A percentile compares a stretch with the other conserved stretches of the same genome.
Conservation (phyloP, 495 filamentous ascomycete species). For the Penicillium egyptiacum region DNA sequence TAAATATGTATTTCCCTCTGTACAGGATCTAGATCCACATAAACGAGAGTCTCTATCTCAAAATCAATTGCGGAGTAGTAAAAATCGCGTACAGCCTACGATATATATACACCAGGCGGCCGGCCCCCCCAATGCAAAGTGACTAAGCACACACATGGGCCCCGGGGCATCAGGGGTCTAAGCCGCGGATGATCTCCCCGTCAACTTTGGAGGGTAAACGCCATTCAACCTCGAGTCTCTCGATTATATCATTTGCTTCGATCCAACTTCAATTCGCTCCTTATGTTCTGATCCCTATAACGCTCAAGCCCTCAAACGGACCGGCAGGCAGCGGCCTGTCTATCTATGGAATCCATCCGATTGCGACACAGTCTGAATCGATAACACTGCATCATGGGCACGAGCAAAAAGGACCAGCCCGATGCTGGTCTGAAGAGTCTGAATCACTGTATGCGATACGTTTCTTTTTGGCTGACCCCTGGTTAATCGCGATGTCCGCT, state of each 20-base stretch:
- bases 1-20: not conserved
- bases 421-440: constrained; percentile 73
- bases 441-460: constrained; percentile 66
- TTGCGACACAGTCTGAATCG: constrained; percentile 18
- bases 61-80: not conserved
- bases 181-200: constrained; percentile 9
- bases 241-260: constrained; percentile 2
- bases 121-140: not conserved
- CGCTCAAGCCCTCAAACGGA: constrained; percentile 14
- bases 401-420: constrained; percentile 42
- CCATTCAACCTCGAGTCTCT: not conserved
- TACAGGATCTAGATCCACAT: not conserved
- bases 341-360: constrained; percentile 27
- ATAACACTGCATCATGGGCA: constrained; percentile 38
- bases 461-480: not conserved
- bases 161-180: constrained; percentile 7
- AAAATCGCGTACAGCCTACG: not conserved
- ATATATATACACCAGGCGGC: not conserved
- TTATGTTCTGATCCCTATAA: constrained; percentile 25
- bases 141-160: constrained; percentile 14
- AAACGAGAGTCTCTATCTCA: not conserved
- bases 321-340: constrained; percentile 27
- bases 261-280: constrained; percentile 29
- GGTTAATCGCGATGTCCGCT: constrained; percentile 9
- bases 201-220: constrained; percentile 1